Base-by-base conservation (phyloP, 441 rosid genomes). In the Gossypium lobatum region DNA sequence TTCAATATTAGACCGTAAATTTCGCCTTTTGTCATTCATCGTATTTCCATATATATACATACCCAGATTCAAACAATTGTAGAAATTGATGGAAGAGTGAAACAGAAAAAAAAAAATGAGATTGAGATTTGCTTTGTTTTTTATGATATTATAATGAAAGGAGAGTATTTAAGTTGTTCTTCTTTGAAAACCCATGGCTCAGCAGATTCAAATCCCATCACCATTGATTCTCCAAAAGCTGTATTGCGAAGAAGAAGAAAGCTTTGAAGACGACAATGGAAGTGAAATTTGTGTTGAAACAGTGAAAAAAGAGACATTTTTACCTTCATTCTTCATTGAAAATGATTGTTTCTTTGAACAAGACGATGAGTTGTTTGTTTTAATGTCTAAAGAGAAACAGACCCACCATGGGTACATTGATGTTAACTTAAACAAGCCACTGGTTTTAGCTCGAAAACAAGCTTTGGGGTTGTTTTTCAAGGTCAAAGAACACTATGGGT, bases 211-310 rank as follows among this genome's bases (percentile, higher is more conserved):
- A 69, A 78, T 68, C 78, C 77, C 87, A 64, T 71, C 62, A 62
- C 73, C 62, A 45, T 75, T 80, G 73, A 73, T 75, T 65, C 82
- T 84, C 46, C 91, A 92, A 64, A 86, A 74, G 1, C 91, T 93
- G 13, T 91, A 79, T 77, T 93, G 98, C n/a, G 93, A 91, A 74
- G 97, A 58, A 55, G 60, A 93, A 71, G 91, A 86, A 75, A 82
- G 63, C 8, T 75, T 64, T 67, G 70, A 67, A 71, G 88, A 75
- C 68, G 88, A 75, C 68, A 72, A 46, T 1, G 71, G 61, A 4
- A 8, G 74, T 54, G 86, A 77, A 37, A 74, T 71, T 74, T 55
- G 26, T 73, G 71, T 16, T 6, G 73, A 48, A 17, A 73, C 23
- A 53, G 72, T 62, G 0, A 28, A 11, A 83, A 84, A 85, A 73